These are phyloP conservation scores for Pseudocercospora fuligena DNA, from an alignment of 2,329 filamentous ascomycete genomes.

Conservation along the genomic window DNA sequence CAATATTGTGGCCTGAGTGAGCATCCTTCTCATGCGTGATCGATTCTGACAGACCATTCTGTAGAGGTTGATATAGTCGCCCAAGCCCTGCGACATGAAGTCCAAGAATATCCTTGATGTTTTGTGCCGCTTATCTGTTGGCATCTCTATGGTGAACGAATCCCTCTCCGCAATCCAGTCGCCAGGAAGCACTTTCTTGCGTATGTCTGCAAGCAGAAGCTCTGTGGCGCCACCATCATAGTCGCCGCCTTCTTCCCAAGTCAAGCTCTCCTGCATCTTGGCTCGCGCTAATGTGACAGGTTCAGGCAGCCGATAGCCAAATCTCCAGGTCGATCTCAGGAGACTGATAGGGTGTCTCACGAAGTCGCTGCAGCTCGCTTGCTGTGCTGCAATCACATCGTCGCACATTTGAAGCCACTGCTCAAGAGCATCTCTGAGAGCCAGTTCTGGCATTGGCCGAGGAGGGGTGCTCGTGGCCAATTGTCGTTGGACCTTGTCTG, in stretches of 20 bases:
- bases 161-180: conserved; percentile 71
- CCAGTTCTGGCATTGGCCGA: conserved; percentile 80
- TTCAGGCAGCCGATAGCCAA: conserved; percentile 70
- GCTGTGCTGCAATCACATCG: conserved; percentile 66
- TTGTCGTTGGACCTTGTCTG: conserved; percentile 85
- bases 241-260: conserved; percentile 71
- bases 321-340: conserved; percentile 59
- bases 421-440: conserved; percentile 71
- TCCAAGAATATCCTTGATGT: conserved; percentile 76
- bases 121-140: conserved; percentile 73
- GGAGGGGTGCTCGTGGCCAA: conserved; percentile 93
- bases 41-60: conserved; percentile 87
- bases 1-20: conserved; percentile 80
- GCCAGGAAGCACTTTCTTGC: conserved; percentile 73
- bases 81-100: conserved; percentile 59
- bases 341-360: conserved; percentile 34
- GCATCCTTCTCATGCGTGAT: conserved; percentile 84
- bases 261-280: conserved; percentile 57
- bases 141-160: conserved; percentile 77
- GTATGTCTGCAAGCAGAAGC: conserved; percentile 82
- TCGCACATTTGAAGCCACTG: conserved; percentile 73
- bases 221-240: conserved; percentile 69
- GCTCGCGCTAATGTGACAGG: conserved; percentile 84
- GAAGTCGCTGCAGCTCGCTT: conserved; percentile 28
- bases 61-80: conserved; percentile 80